These are phyloP conservation scores for Bacidia gigantensis DNA, from an alignment of 495 filamentous ascomycete genomes.

Conservation along the genomic window DNA sequence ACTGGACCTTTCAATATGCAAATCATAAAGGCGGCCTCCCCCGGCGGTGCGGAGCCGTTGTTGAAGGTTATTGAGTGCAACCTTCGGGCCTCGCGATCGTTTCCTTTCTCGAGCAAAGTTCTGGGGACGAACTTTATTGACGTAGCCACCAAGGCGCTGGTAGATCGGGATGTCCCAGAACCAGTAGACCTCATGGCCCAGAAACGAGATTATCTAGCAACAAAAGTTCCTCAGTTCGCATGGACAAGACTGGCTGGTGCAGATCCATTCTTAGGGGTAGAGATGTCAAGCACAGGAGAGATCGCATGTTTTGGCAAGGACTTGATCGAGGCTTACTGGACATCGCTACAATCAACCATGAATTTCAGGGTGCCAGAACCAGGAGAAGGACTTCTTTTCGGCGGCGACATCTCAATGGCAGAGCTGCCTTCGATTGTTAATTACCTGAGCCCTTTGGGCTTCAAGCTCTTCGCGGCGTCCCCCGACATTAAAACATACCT, in stretches of 20 bases:
- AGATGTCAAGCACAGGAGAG: conserved; percentile 95
- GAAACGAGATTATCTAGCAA: conserved; percentile 83
- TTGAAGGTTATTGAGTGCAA: conserved; percentile 99
- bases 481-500: conserved; percentile 67
- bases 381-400: conserved; percentile 87
- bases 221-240: conserved; percentile 96
- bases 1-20: conserved; percentile 99
- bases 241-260: conserved; percentile 98
- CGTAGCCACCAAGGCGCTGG: conserved; percentile 82
- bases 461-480: conserved; percentile 84
- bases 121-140: conserved; percentile 96
- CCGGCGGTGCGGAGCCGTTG: conserved; percentile 49
- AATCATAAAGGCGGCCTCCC: conserved; percentile 81
- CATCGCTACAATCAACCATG: conserved; percentile 91
- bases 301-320: conserved; percentile 97
- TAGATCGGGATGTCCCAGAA: conserved; percentile 73
- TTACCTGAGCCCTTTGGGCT: conserved; percentile 74
- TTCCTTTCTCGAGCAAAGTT: conserved; percentile 96
- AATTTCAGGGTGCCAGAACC: conserved; percentile 94
- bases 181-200: conserved; percentile 77
- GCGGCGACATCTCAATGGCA: conserved; percentile 56
- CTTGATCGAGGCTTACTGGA: conserved; percentile 93
- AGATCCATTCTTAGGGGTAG: conserved; percentile 93
- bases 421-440: conserved; percentile 66
- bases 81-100: conserved; percentile 90